Evolutionary conservation across 306 rosid species (phyloP).

Genomic region (Acacia confusa): DNA sequence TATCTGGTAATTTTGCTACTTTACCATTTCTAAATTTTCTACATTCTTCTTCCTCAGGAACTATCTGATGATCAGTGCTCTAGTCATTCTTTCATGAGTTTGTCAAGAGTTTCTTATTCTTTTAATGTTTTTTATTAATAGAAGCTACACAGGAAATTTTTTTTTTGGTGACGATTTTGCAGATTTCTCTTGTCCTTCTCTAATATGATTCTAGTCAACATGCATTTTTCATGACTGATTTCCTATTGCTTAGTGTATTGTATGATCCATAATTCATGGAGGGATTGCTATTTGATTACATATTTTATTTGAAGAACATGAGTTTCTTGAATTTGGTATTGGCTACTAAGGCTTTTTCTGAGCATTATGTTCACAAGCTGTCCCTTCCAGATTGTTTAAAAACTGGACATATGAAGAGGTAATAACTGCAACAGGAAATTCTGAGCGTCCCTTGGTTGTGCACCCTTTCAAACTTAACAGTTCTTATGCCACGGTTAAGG

Average conservation of each 20-base stretch:
- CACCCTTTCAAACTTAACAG: conserved; percentile 78
- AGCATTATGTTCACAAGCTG: conserved; percentile 27
- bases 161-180: neutral
- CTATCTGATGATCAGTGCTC: neutral
- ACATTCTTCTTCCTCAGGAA: neutral
- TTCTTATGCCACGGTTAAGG: conserved; percentile 73
- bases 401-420: conserved; percentile 77
- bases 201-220: neutral
- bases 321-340: neutral
- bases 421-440: conserved; percentile 67
- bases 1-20: conserved; percentile 13
- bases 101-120: neutral
- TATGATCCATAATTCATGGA: conserved; percentile 14
- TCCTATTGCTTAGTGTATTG: conserved; percentile 15
- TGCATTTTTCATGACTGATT: conserved; percentile 27
- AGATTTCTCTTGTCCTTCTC: conserved; percentile 14
- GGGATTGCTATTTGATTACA: neutral
- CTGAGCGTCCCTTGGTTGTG: conserved; percentile 48
- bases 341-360: neutral
- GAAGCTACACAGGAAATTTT: neutral
- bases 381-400: conserved; percentile 50
- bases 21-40: conserved; percentile 2
- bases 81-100: neutral
- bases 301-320: conserved; percentile 6
- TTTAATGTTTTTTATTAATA: neutral